A percentile compares a stretch with the other conserved stretches of the same genome.
Evolutionary conservation across 176 grass and related monocot genomes (phyloP).

Genomic region (Saccharum spontaneum): DNA sequence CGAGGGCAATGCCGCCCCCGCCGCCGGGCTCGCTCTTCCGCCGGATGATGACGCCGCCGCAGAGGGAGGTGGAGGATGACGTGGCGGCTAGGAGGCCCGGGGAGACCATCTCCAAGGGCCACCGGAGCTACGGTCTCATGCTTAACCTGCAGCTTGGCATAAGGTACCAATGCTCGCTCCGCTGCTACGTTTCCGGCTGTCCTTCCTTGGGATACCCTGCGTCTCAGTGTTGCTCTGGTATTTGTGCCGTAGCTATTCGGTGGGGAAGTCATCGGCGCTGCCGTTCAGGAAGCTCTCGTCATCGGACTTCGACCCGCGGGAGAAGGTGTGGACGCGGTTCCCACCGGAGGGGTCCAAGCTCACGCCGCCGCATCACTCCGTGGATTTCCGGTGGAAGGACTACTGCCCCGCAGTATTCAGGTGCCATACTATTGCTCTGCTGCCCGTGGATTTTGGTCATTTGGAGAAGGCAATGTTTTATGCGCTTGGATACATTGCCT

Average conservation of each 20-base stretch:
- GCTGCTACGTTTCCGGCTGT: background rate
- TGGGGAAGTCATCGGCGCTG: slow-evolving; percentile 67
- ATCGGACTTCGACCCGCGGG: slow-evolving; percentile 68
- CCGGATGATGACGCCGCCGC: slow-evolving; percentile 37
- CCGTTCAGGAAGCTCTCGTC: slow-evolving; percentile 57
- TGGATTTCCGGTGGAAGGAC: slow-evolving; percentile 87
- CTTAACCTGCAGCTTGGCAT: slow-evolving; percentile 83
- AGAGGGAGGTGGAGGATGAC: background rate
- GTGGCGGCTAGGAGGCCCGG: slow-evolving; percentile 43
- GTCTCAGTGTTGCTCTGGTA: background rate
- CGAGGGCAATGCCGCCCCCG: slow-evolving; percentile 30
- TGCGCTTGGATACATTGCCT: background rate
- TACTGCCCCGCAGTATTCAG: slow-evolving; percentile 85
- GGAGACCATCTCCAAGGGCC: slow-evolving; percentile 64
- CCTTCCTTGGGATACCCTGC: background rate
- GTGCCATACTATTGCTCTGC: slow-evolving; percentile 24
- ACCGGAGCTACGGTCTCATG: slow-evolving; percentile 75
- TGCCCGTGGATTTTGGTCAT: background rate
- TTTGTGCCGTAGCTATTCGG: slow-evolving; percentile 58
- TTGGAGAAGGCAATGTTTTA: background rate
- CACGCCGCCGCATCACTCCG: slow-evolving; percentile 73
- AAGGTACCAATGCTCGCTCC: slow-evolving; percentile 40
- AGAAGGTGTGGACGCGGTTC: slow-evolving; percentile 85
- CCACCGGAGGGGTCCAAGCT: slow-evolving; percentile 82
- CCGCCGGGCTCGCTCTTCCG: slow-evolving; percentile 31